Percentiles rank a stretch among this genome's conserved stretches.
Conservation (phyloP, 2,329 filamentous ascomycete genomes). For the Talaromyces amestolkiae region DNA sequence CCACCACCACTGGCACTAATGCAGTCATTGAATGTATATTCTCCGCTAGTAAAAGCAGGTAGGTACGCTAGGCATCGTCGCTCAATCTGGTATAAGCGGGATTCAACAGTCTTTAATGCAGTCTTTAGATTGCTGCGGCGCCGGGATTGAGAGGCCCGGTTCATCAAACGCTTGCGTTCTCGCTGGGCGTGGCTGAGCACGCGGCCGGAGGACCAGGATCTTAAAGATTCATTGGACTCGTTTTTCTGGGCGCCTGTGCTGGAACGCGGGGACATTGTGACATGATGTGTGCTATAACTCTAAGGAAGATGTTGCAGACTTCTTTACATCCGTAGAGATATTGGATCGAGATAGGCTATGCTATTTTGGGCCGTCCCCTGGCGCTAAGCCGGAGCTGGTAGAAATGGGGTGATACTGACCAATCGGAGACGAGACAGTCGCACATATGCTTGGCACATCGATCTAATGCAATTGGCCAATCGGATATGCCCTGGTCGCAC, state of each 20-base stretch:
- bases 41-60: background rate
- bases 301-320: background rate
- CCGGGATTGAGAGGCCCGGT: constrained; percentile 8
- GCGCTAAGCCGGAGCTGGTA: background rate
- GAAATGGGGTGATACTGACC: background rate
- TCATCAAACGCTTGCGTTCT: constrained; percentile 10
- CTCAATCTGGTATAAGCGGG: constrained; percentile 7
- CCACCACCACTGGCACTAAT: background rate
- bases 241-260: background rate
- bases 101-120: background rate
- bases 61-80: background rate
- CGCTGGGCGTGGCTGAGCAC: background rate
- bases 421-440: background rate
- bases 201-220: constrained; percentile 6
- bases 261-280: background rate
- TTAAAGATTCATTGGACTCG: background rate
- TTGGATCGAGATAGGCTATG: background rate
- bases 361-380: background rate
- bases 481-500: background rate
- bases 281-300: background rate
- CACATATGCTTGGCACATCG: background rate
- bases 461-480: background rate
- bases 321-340: background rate
- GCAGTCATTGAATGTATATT: constrained; percentile 4
- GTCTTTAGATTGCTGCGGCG: background rate